A percentile compares a stretch with the other conserved stretches of the same genome.
phyloP scores from a whole-genome alignment of 2,329 filamentous ascomycete genomes.

The Phialophora verrucosa region DNA sequence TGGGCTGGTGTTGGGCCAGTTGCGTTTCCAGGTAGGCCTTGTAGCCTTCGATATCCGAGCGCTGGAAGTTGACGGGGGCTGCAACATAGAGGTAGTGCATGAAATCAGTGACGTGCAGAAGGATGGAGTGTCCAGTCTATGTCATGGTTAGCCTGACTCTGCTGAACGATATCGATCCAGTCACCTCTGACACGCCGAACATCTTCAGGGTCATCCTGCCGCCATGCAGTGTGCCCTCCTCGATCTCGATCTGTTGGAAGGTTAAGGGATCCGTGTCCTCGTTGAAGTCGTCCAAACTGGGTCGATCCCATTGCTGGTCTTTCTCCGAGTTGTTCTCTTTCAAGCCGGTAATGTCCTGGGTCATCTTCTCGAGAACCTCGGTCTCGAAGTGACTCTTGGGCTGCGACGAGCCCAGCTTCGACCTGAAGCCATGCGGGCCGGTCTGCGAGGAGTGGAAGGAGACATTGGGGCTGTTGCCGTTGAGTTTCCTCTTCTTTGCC shows the following conservation, averaged over 20 bases:
- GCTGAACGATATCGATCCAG: slow-evolving; percentile 27
- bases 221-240: slow-evolving; percentile 82
- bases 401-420: slow-evolving; percentile 72
- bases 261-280: slow-evolving; percentile 71
- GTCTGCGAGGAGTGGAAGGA: slow-evolving; percentile 69
- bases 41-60: slow-evolving; percentile 77
- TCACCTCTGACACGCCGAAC: slow-evolving; percentile 85
- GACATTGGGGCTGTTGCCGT: slow-evolving; percentile 56
- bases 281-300: slow-evolving; percentile 65
- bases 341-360: slow-evolving; percentile 84
- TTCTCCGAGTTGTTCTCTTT: slow-evolving; percentile 88
- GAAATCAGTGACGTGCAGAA: slow-evolving; percentile 94
- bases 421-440: slow-evolving; percentile 57
- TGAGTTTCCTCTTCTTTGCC: slow-evolving; percentile 84
- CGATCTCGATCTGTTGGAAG: slow-evolving; percentile 94
- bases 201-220: slow-evolving; percentile 82
- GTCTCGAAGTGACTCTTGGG: slow-evolving; percentile 91
- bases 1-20: slow-evolving; percentile 72
- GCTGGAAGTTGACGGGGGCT: slow-evolving; percentile 80
- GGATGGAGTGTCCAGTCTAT: slow-evolving; percentile 80
- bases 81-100: slow-evolving; percentile 95
- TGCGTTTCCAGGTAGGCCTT: slow-evolving; percentile 79
- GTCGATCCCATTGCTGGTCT: slow-evolving; percentile 88
- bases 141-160: slow-evolving; percentile 9
- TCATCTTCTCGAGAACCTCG: slow-evolving; percentile 93